Evolutionary conservation across 768 basidiomycete genomes (phyloP), one percentile per base, ranked within the genome.

Genomic region (Rhodotorula paludigena): DNA sequence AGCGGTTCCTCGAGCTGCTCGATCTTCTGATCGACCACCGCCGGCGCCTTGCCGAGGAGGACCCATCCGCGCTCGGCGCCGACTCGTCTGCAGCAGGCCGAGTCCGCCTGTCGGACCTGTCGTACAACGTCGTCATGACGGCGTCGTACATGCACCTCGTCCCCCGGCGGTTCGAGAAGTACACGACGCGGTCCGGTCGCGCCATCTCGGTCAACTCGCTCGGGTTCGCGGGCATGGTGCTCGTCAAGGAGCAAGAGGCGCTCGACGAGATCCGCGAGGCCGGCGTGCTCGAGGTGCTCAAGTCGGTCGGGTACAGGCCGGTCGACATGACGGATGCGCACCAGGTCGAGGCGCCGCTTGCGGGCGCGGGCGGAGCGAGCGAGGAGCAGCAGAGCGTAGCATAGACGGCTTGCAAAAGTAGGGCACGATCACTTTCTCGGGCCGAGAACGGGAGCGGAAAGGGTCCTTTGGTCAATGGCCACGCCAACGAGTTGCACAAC

Each of bases 201-300:
- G 77, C 74, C 18, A 74, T 97, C 35, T 84, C 85, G 74, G 82
- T 97, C 49, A 96, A 97, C 77, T 83, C 93, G 52, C 82, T 96
- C 55, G 93, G 90, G 21, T 96, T 88, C 76, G 89, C 90, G 12
- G 93, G 93, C 2, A 85, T 90, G 86, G 74, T 96, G 68, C 83
- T 96, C 61, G 90, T 89, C 33, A 90, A 88, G 81, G 90, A 87
- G 69, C 84, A 88, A 60, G 82, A 82, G 28, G 90, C 93, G 79
- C 77, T 90, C 57, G 84, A 85, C 62, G 83, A 82, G 4, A 82
- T 96, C 48, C 84, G 84, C 77, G 78, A 80, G 64, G 85, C 87
- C 77, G 83, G 85, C 2, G 79, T 89, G 35, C 80, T 82, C 14
- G 84, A 81, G 64, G 86, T 92, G 41, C 76, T 92, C 69, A 78